Conservation (phyloP, 768 basidiomycete genomes). For the Galerina sulciceps region DNA sequence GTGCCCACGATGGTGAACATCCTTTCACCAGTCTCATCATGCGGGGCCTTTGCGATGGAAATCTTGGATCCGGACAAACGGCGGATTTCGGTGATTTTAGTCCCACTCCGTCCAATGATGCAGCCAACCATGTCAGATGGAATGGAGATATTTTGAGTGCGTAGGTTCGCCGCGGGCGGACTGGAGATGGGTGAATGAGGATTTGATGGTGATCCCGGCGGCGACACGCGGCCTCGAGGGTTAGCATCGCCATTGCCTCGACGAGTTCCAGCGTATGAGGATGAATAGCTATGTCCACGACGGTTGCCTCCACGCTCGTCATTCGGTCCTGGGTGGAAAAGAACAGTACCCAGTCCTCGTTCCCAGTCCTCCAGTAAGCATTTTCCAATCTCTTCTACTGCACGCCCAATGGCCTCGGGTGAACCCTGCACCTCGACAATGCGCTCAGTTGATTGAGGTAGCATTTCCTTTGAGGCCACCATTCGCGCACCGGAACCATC, state of each 20-base stretch:
- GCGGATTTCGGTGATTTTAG: conserved; percentile 99
- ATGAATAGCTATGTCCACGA: conserved; percentile 54
- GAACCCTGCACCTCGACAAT: conserved; percentile 97
- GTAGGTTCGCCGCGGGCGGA: conserved; percentile 77
- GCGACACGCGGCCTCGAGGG: conserved; percentile 50
- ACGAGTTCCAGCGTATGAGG: conserved; percentile 52
- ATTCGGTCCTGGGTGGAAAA: conserved; percentile 92
- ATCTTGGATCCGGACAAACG: conserved; percentile 98
- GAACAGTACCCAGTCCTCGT: conserved; percentile 88
- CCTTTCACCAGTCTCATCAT: conserved; percentile 97
- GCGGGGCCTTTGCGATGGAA: conserved; percentile 98
- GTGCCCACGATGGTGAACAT: conserved; percentile 99
- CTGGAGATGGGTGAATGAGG: conserved; percentile 53
- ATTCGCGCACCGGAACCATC: conserved; percentile 95
- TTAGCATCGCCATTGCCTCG: conserved; percentile 67
- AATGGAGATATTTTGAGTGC: conserved; percentile 99
- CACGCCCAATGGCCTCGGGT: conserved; percentile 89
- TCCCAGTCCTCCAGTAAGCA: conserved; percentile 98
- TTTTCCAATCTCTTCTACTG: conserved; percentile 94
- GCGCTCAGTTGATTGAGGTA: conserved; percentile 98
- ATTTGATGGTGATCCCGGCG: conserved; percentile 48
- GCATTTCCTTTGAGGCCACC: conserved; percentile 99
- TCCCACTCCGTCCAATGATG: conserved; percentile 94
- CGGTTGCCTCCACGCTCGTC: conserved; percentile 68
- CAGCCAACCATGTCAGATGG: conserved; percentile 99